Evolutionary conservation across 192 early-diverging fungal species (phyloP).

Genomic region (Chytriomyces hyalinus): DNA sequence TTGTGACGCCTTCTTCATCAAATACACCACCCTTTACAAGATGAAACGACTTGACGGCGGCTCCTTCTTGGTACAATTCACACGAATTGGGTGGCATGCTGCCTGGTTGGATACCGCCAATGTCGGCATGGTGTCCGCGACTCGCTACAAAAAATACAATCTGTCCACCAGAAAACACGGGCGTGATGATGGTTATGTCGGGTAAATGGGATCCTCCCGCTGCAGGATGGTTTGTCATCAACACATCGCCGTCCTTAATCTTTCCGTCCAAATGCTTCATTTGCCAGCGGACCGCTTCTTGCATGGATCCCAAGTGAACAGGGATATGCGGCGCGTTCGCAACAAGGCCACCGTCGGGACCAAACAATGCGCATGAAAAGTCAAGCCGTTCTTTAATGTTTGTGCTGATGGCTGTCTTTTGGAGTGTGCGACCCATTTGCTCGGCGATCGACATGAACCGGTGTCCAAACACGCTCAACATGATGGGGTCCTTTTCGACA

Average conservation of each 20-base stretch:
- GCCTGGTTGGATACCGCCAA: constrained; percentile 70
- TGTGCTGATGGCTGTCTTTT: constrained; percentile 93
- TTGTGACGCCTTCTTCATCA: constrained; percentile 80
- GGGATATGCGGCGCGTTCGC: constrained; percentile 51
- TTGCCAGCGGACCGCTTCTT: constrained; percentile 92
- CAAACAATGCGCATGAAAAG: constrained; percentile 97
- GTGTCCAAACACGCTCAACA: constrained; percentile 90
- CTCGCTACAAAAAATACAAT: constrained; percentile 96
- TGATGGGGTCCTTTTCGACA: constrained; percentile 79
- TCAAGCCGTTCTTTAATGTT: constrained; percentile 99
- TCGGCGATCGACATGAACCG: constrained; percentile 98
- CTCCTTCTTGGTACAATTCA: constrained; percentile 94
- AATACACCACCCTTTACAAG: constrained; percentile 83
- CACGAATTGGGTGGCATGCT: constrained; percentile 91
- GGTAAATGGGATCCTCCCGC: constrained; percentile 96
- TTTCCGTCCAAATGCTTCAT: constrained; percentile 70
- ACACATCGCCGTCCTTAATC: constrained; percentile 88
- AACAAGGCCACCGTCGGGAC: constrained; percentile 75
- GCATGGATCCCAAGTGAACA: constrained; percentile 93
- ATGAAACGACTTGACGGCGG: constrained; percentile 86
- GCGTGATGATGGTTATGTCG: constrained; percentile 92
- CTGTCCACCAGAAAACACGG: constrained; percentile 77
- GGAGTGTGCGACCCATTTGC: constrained; percentile 94
- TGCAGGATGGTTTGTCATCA: constrained; percentile 93
- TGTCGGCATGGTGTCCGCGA: constrained; percentile 71